phyloP scores from a whole-genome alignment of 139 green algal species.

The Nannochloris sp. region DNA sequence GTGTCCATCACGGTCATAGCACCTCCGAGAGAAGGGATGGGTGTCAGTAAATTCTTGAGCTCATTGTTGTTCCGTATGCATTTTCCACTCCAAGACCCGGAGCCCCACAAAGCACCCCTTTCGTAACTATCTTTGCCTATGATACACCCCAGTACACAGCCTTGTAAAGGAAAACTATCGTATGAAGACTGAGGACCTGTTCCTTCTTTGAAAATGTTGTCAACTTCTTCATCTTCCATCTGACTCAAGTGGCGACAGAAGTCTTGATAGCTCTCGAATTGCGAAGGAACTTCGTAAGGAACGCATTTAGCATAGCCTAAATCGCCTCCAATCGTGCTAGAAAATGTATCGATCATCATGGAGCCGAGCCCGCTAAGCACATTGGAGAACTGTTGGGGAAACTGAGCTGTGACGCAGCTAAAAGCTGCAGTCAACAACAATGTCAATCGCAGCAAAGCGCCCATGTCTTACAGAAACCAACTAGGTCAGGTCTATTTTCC shows the following conservation, averaged over 20 bases:
- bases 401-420: too few species aligned
- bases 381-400: too few species aligned
- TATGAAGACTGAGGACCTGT: background rate
- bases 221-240: background rate
- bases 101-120: background rate
- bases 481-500: too few species aligned
- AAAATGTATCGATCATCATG: too few species aligned
- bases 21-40: constrained; percentile 4
- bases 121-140: constrained; percentile 8
- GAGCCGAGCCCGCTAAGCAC: too few species aligned
- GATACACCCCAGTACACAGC: constrained; percentile 13
- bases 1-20: constrained; percentile 9
- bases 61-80: constrained; percentile 1
- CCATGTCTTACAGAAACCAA: too few species aligned
- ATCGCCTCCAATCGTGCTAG: too few species aligned
- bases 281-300: background rate
- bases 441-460: too few species aligned
- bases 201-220: constrained; percentile 3
- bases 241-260: background rate
- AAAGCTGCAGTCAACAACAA: too few species aligned
- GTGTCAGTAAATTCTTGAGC: constrained; percentile 8
- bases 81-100: constrained; percentile 13
- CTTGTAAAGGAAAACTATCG: constrained; percentile 5
- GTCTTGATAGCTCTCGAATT: constrained; percentile 4
- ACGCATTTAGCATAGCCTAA: too few species aligned